A percentile compares a stretch with the other conserved stretches of the same genome.
Evolutionary conservation across 164 flowering plant species (phyloP).

Genomic region (Amborella trichopoda): DNA sequence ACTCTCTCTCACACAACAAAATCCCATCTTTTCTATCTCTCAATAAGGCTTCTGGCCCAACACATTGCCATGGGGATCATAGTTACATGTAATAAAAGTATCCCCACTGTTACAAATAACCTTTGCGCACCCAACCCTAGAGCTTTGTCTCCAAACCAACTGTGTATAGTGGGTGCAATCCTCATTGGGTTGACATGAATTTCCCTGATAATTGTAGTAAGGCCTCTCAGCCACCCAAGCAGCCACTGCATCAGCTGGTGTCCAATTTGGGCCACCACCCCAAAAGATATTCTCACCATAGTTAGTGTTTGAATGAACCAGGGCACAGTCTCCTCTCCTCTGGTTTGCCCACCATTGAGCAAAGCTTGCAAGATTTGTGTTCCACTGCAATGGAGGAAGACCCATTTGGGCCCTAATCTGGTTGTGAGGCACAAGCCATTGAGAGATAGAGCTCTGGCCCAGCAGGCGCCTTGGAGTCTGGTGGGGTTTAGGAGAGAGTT

Average conservation of each 20-base stretch:
- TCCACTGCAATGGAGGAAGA: conserved; percentile 11
- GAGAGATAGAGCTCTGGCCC: background rate
- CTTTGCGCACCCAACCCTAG: conserved; percentile 12
- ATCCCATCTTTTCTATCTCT: background rate
- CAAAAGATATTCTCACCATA: conserved; percentile 16
- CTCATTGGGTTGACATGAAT: conserved; percentile 1
- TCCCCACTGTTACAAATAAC: conserved; percentile 6
- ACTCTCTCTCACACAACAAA: background rate
- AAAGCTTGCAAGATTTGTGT: conserved; percentile 1
- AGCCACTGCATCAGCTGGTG: conserved; percentile 5
- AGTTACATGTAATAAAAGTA: conserved; percentile 8
- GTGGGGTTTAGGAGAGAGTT: too few relatives aligned
- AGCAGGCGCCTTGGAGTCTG: background rate
- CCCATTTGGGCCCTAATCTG: conserved; percentile 2
- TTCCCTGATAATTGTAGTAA: conserved; percentile 6
- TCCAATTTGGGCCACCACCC: conserved; percentile 10
- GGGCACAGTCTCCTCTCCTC: conserved; percentile 7
- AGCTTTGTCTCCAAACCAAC: conserved; percentile 9
- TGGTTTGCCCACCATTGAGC: conserved; percentile 11
- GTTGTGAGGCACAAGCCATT: conserved; percentile 10
- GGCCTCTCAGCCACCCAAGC: conserved; percentile 11
- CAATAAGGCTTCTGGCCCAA: conserved; percentile 8
- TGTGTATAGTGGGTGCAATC: conserved; percentile 16
- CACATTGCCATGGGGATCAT: conserved; percentile 12
- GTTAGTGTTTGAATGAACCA: conserved; percentile 10